Base-by-base conservation (phyloP, 495 filamentous ascomycete genomes). In the Penicillium crystallinum region DNA sequence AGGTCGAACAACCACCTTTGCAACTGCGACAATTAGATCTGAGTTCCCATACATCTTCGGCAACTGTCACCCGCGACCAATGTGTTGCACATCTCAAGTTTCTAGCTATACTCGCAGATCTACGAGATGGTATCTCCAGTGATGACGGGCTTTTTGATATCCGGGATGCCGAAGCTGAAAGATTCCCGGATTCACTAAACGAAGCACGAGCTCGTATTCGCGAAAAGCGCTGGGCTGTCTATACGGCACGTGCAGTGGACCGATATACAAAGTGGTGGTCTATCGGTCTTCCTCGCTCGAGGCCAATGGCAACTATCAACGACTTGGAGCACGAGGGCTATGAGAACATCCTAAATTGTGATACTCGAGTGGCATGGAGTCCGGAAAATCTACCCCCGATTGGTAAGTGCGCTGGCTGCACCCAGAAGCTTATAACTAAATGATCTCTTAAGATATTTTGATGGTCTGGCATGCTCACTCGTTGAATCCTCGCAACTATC, bases 401-500 rank as follows among this genome's bases (percentile, higher is more conserved):
- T 15, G 67, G 63, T 64, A 33, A 59, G 66, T 57, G 2, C 5
- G 8, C 5, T 39, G 14, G 10, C n/a, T 1, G 2, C 12, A 39
- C 12, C 17, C n/a, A 14, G 43, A 31, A 33, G 7, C 34, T 12
- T 14, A 27, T 33, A 6, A 15, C 34, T 34, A 43, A 59, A 18
- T 6, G 10, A 38, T 21, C 2, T 12, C 33, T 40, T 21, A 56
- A 82, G 89, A 95, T 63, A 83, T 95, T 3, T 66, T 95, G 37
- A 89, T 95, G 88, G 88, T 95, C 0, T 91, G 87, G 88, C 90
- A 95, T 66, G 73, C 87, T 4, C 88, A 89, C 59, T 83, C 89
- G 81, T 78, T 95, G 5, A 93, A 91, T 54, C 90, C 90, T 2
- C 72, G 86, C 35, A 70, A 72, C 45, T 95, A 83, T 58, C 76